These are phyloP conservation scores for Silene uniflora DNA, from an alignment of 148 eudicot genomes.

Conservation along the genomic window DNA sequence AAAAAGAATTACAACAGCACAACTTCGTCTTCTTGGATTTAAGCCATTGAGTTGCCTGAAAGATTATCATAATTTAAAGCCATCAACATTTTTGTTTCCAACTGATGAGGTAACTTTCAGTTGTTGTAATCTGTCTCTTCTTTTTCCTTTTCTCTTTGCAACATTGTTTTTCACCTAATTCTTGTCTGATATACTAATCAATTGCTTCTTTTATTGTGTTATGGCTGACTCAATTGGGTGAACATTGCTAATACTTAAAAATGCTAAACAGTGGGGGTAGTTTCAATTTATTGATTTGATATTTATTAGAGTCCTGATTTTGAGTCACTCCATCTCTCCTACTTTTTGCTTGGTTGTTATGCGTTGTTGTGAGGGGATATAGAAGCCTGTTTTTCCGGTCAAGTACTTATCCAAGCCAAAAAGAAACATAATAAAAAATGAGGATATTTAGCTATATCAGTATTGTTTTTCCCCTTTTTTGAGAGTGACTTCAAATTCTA, in stretches of 20 bases:
- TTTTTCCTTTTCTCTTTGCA: neutral
- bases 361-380: neutral
- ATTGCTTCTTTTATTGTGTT: neutral
- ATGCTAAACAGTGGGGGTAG: neutral
- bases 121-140: neutral
- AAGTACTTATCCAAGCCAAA: constrained; percentile 5
- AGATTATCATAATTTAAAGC: constrained; percentile 92
- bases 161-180: neutral
- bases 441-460: neutral
- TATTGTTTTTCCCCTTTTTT: too few species aligned
- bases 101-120: constrained; percentile 73
- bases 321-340: neutral
- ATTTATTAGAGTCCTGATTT: neutral
- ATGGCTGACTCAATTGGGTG: neutral
- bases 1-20: constrained; percentile 67
- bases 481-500: too few species aligned
- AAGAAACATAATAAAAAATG: neutral
- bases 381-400: neutral
- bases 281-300: neutral
- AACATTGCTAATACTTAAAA: neutral
- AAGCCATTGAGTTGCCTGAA: constrained; percentile 82
- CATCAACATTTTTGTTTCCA: constrained; percentile 88
- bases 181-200: neutral
- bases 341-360: neutral
- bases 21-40: constrained; percentile 91